phyloP scores from a whole-genome alignment of 495 filamentous ascomycete genomes.

The Tuber brumale region DNA sequence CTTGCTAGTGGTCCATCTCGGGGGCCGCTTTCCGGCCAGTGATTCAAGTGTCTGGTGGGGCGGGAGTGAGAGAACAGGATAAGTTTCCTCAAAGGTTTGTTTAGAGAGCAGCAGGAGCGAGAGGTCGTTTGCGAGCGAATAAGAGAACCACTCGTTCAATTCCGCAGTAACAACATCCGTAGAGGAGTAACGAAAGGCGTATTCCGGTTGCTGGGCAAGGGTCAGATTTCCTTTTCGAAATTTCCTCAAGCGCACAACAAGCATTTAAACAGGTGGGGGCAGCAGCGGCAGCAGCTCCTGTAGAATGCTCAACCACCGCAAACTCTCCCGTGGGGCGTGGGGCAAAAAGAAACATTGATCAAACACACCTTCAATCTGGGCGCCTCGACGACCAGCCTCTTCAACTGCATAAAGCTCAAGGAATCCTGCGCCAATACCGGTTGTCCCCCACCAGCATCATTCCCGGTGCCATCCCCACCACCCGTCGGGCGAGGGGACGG shows the following conservation, averaged over 20 bases:
- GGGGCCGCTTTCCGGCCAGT: constrained; percentile 34
- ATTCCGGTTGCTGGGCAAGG: constrained; percentile 60
- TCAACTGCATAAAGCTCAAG: constrained; percentile 73
- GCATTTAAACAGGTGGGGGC: neutral
- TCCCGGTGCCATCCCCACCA: constrained; percentile 1
- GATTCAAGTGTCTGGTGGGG: constrained; percentile 17
- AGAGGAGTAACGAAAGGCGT: constrained; percentile 89
- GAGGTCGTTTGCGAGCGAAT: constrained; percentile 80
- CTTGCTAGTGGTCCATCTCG: constrained; percentile 52
- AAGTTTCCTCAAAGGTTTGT: constrained; percentile 59
- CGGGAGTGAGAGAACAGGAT: constrained; percentile 42
- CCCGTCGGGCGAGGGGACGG: constrained; percentile 1
- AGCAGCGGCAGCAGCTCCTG: neutral
- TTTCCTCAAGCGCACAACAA: neutral
- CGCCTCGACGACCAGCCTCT: constrained; percentile 64
- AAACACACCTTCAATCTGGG: constrained; percentile 20
- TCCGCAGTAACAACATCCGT: constrained; percentile 73
- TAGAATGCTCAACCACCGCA: neutral
- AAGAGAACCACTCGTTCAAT: constrained; percentile 93
- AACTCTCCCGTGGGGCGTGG: too few species aligned
- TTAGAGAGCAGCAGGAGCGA: constrained; percentile 62
- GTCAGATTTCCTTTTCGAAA: neutral
- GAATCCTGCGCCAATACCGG: constrained; percentile 54
- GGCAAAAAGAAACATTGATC: neutral
- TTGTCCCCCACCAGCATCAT: constrained; percentile 1